phyloP scores from a whole-genome alignment of 2,329 filamentous ascomycete species.

The Metarhizium rileyi region DNA sequence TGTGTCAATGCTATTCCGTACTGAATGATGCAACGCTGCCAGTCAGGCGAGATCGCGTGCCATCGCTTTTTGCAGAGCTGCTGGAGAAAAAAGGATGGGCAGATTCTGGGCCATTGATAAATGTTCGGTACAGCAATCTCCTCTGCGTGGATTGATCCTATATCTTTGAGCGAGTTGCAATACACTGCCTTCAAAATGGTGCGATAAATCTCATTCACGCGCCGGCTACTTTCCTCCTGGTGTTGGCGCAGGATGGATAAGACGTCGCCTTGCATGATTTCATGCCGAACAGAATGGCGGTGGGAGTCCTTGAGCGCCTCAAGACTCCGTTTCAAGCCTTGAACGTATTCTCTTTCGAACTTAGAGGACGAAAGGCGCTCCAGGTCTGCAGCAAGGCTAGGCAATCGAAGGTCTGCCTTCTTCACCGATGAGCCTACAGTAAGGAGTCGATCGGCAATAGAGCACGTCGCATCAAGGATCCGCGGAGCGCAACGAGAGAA shows the following conservation, averaged over 20 bases:
- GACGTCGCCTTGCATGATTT: background rate
- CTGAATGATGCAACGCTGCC: constrained; percentile 24
- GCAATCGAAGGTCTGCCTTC: background rate
- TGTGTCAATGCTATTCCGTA: constrained; percentile 31
- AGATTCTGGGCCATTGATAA: constrained; percentile 3
- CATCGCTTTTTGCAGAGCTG: constrained; percentile 16
- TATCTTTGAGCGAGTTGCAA: background rate
- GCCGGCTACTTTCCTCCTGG: background rate
- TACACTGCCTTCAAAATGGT: background rate
- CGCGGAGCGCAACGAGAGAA: background rate
- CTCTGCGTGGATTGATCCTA: background rate
- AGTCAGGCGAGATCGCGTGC: constrained; percentile 17
- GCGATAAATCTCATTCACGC: background rate
- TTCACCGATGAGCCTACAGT: background rate
- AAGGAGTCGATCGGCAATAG: background rate
- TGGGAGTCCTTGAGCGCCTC: background rate
- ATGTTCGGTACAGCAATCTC: constrained; percentile 1
- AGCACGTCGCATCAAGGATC: background rate
- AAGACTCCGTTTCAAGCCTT: background rate
- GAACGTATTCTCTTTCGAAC: background rate
- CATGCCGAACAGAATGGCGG: background rate
- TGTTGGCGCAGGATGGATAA: background rate
- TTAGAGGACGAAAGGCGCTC: background rate
- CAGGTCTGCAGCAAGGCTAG: background rate
- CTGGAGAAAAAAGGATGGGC: constrained; percentile 23